A percentile compares a stretch with the other conserved stretches of the same genome.
These are phyloP conservation scores for Barnettozyma salicaria DNA, from an alignment of 805 yeast genomes.

Conservation along the genomic window DNA sequence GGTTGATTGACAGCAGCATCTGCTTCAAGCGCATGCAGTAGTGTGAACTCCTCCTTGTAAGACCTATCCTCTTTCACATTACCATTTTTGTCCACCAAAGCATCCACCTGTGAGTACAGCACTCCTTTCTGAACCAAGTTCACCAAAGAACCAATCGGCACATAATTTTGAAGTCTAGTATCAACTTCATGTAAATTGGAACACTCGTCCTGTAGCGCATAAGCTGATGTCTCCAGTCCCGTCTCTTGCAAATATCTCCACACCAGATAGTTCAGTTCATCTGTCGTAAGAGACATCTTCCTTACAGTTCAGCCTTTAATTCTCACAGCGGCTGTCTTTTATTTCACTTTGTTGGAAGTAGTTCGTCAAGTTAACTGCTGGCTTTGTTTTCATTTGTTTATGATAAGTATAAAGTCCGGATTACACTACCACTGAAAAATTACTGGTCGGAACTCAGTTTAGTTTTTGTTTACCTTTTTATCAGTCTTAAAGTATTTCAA, in stretches of 20 bases:
- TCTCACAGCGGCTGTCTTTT: too few relatives aligned
- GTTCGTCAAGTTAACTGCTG: too few relatives aligned
- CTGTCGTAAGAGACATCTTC: slow-evolving; percentile 72
- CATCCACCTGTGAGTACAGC: slow-evolving; percentile 66
- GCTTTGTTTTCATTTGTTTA: too few relatives aligned
- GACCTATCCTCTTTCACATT: slow-evolving; percentile 22
- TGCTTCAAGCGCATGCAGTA: slow-evolving; percentile 49
- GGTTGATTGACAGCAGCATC: slow-evolving; percentile 32
- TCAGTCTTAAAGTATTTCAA: too few relatives aligned
- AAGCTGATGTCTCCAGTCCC: slow-evolving; percentile 70
- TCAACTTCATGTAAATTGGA: slow-evolving; percentile 51
- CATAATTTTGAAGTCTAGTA: slow-evolving; percentile 37
- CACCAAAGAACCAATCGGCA: slow-evolving; percentile 79
- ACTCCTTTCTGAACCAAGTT: slow-evolving; percentile 82
- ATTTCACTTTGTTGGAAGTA: background rate
- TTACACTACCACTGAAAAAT: too few relatives aligned
- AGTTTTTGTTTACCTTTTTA: too few relatives aligned
- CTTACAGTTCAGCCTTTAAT: too few relatives aligned
- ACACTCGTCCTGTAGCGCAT: slow-evolving; percentile 73
- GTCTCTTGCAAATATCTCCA: slow-evolving; percentile 92
- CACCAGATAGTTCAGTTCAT: slow-evolving; percentile 80
- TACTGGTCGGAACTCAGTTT: too few relatives aligned
- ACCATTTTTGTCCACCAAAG: slow-evolving; percentile 38
- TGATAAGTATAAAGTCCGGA: too few relatives aligned
- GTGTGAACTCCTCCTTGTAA: slow-evolving; percentile 34